Base-by-base conservation (phyloP, 1,139 yeast genomes). In the Yamadazyma sp. region DNA sequence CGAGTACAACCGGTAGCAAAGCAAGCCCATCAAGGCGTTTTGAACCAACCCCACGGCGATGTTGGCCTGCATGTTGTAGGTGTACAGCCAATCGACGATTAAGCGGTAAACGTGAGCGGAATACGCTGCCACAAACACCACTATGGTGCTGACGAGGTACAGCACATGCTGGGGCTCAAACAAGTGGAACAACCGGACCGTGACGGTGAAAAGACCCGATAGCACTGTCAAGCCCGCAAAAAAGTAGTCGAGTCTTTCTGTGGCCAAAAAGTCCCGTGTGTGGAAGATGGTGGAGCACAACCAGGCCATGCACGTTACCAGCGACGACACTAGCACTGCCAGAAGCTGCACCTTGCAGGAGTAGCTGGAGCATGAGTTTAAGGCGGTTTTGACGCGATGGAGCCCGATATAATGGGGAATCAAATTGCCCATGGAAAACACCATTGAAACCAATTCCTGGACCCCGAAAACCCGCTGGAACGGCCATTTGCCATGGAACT, bases 401-500 rank as follows among this genome's bases (percentile, higher is more conserved):
- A 72, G 73, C 3, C 95, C 96, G 33, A 64, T 40, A 44, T 71
- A 77, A 57, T 90, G 95, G 2, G 95, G 95, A 13, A 79, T 49
- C 41, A 87, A 78, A 56, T 92, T 92, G 7, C 87, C 82, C 8
- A 90, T 47, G 10, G 96, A 86, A 59, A 92, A 92, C 1, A 88
- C 22, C 2, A 85, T 80, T n/a, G 95, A 83, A 12, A 82, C 84
- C 0, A 89, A 65, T 56, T 92, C 98, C 57, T 92, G 98, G 22
- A 86, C 68, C 0, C 95, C 95, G 14, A 71, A 62, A 1, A 85
- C 54, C 39, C 98, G 71, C 30, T 67, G 49, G 53, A 92, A 92
- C 2, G 97, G 97, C 98, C 98, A 92, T 62, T 92, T 92, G 0
- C 98, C 98, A 59, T 92, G 97, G 62, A 88, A 92, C 56, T 92